These are phyloP conservation scores for Pseudophaeomoniella oleicola DNA, from an alignment of 2,329 filamentous ascomycete species.

Conservation along the genomic window DNA sequence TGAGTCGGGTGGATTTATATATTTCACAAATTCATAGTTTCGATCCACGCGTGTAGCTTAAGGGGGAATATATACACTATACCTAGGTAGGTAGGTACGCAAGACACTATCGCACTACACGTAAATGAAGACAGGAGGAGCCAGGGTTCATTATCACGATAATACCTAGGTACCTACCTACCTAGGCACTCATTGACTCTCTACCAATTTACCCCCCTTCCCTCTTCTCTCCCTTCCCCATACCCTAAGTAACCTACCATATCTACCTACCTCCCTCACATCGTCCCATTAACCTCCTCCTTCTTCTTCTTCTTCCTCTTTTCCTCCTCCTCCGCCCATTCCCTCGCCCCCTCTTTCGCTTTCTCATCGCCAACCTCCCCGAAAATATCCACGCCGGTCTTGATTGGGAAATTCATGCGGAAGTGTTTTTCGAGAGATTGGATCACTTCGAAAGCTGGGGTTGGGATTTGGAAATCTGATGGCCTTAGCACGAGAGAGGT, in stretches of 20 bases:
- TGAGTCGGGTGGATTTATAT: too few species aligned
- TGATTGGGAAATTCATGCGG: not conserved
- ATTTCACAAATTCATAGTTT: too few species aligned
- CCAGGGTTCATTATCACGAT: too few species aligned
- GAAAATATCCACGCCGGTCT: not conserved
- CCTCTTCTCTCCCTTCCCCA: not conserved
- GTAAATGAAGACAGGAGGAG: too few species aligned
- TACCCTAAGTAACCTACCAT: not conserved
- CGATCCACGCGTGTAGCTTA: too few species aligned
- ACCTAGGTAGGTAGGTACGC: too few species aligned
- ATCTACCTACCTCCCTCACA: constrained; percentile 1
- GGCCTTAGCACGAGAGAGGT: too few species aligned
- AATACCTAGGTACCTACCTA: too few species aligned
- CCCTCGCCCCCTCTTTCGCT: not conserved
- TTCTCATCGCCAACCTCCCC: not conserved
- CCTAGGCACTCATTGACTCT: not conserved
- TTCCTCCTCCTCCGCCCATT: not conserved
- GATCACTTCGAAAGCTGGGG: not conserved
- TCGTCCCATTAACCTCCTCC: constrained; percentile 10
- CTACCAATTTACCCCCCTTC: not conserved
- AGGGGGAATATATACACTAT: too few species aligned
- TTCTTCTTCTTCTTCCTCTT: too few species aligned
- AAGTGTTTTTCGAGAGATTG: not conserved
- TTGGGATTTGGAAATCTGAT: not conserved
- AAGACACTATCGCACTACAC: too few species aligned